Percentiles rank a stretch among this genome's conserved stretches.
phyloP scores from a whole-genome alignment of 1,284 basidiomycete species.

The Trametes versicolor region DNA sequence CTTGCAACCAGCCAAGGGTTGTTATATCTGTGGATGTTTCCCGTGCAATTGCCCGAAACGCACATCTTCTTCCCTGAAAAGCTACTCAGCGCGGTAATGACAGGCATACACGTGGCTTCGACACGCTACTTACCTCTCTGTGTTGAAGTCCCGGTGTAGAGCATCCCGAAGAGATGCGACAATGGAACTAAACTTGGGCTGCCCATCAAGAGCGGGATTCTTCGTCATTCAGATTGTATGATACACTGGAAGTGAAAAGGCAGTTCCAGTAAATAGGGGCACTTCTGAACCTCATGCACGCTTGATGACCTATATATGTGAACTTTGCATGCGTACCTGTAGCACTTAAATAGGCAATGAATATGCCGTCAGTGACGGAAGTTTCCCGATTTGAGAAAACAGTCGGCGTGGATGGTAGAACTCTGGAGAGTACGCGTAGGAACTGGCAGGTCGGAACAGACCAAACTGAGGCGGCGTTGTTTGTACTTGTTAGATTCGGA shows the following conservation, averaged over 20 bases:
- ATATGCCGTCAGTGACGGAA: too few species aligned
- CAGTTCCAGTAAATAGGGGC: background rate
- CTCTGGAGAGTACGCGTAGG: too few species aligned
- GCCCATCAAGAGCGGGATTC: background rate
- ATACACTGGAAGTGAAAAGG: too few species aligned
- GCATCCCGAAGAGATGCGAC: background rate
- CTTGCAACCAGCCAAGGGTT: too few species aligned
- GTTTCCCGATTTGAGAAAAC: too few species aligned
- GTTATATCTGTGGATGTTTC: background rate
- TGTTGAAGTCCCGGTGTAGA: background rate
- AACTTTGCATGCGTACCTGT: too few species aligned
- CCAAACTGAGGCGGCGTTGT: background rate
- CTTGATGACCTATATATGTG: too few species aligned
- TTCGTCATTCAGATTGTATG: background rate
- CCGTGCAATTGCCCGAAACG: background rate
- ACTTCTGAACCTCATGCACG: background rate
- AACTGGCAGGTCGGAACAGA: too few species aligned
- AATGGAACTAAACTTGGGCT: background rate
- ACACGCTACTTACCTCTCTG: background rate
- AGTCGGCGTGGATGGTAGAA: too few species aligned
- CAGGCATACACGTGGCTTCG: background rate
- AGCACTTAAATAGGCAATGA: too few species aligned
- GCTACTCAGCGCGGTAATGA: background rate
- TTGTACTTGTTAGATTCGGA: constrained; percentile 4
- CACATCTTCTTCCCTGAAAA: background rate